Conservation (phyloP, 495 filamentous ascomycete genomes). For the Penicillium angulare region DNA sequence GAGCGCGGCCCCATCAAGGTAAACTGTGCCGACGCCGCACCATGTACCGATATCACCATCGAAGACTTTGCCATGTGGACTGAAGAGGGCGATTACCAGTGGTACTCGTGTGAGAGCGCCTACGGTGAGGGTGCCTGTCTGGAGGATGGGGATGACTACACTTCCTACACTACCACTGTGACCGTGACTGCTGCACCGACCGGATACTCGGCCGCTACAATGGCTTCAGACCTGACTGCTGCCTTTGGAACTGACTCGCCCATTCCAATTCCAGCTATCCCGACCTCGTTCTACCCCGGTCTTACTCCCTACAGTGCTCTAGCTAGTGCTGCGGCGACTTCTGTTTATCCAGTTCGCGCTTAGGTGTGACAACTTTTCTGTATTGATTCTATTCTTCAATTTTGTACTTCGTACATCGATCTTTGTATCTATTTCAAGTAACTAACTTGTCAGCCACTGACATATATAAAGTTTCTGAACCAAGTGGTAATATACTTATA, state of each 20-base stretch:
- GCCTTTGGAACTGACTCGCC: constrained; percentile 42
- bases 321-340: constrained; percentile 13
- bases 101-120: constrained; percentile 48
- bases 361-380: too few species aligned
- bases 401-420: too few species aligned
- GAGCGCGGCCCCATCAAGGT: constrained; percentile 51
- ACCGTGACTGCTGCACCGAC: constrained; percentile 37
- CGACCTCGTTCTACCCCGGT: constrained; percentile 54
- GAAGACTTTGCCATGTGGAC: constrained; percentile 61
- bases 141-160: constrained; percentile 20
- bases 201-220: constrained; percentile 49
- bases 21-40: constrained; percentile 44
- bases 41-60: constrained; percentile 53
- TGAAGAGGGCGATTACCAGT: constrained; percentile 42
- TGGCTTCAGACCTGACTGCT: constrained; percentile 44
- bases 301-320: constrained; percentile 34
- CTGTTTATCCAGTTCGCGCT: constrained; percentile 1
- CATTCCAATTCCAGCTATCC: constrained; percentile 57
- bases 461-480: too few species aligned
- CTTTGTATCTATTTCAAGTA: too few species aligned
- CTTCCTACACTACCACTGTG: constrained; percentile 32
- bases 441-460: too few species aligned
- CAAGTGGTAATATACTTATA: too few species aligned
- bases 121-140: constrained; percentile 52
- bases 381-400: too few species aligned